Evolutionary conservation across 805 yeast genomes (phyloP), one percentile per base, ranked within the genome.

Genomic region (Saccharomyces jurei): DNA sequence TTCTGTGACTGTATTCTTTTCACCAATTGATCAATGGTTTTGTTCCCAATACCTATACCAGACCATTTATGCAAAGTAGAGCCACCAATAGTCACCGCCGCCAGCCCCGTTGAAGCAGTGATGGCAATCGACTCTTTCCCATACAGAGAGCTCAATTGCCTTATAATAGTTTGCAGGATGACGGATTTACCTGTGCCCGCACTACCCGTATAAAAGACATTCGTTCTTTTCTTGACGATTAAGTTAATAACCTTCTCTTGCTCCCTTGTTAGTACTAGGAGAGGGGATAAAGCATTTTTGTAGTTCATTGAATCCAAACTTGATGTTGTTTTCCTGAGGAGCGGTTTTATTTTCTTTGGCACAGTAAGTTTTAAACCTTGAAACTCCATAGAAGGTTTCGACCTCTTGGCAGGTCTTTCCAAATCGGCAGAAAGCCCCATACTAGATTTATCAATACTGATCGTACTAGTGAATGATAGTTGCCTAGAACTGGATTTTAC

Each of bases 61-160:
- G 96, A 81, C 72, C 84, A 89, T 63, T 87, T 77, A 68, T 92
- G 96, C 29, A 94, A 75, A 0, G 99, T 94, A 30, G 79, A 81
- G 26, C 99, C 99, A 2, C 95, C 96, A 61, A 94, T 87, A 63
- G 90, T 89, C 46, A 89, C 86, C 0, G 97, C 99, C 0, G 99
- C 99, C 57, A 94, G 74, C 0, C 99, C 99, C 0, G 99, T 94
- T 0, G 97, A 87, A 0, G 99, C 99, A 0, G 98, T 89, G 3
- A 94, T 82, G 0, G 95, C 96, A 3, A 94, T 88, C 0, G 74
- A 69, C 11, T 74, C 74, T 1, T 68, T 64, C 2, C 75, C 73
- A 65, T 81, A 76, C 48, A 77, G 72, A 1, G 61, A 56, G 21
- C 70, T 69, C 50, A 89, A 70, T 28, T 77, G 75, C 21, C 71